Evolutionary conservation across 2,329 filamentous ascomycete genomes (phyloP).

Genomic region (Trichoderma sp.): DNA sequence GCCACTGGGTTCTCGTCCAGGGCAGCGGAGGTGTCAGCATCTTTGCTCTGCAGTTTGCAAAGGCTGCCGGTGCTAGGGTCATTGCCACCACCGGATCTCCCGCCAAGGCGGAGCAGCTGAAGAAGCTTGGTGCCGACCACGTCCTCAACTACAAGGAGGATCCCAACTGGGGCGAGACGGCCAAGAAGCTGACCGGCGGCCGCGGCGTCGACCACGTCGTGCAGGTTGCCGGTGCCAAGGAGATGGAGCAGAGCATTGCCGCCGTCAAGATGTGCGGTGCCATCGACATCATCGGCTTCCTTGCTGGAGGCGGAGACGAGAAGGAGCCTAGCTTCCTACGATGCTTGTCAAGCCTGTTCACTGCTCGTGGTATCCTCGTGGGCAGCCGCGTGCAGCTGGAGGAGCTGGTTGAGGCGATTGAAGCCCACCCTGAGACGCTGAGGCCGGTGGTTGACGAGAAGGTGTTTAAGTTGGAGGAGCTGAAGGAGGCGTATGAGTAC

Average conservation of each 20-base stretch:
- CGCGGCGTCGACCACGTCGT: slow-evolving; percentile 47
- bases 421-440: slow-evolving; percentile 43
- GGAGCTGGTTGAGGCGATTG: slow-evolving; percentile 50
- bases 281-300: slow-evolving; percentile 42
- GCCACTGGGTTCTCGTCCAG: slow-evolving; percentile 61
- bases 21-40: slow-evolving; percentile 69
- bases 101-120: slow-evolving; percentile 43
- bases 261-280: slow-evolving; percentile 46
- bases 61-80: slow-evolving; percentile 47
- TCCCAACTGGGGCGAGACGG: slow-evolving; percentile 45
- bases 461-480: slow-evolving; percentile 44
- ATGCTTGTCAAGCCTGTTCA: slow-evolving; percentile 36
- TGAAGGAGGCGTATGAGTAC: slow-evolving; percentile 45
- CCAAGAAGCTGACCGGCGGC: slow-evolving; percentile 42
- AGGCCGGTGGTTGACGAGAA: slow-evolving; percentile 43
- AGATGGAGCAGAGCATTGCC: slow-evolving; percentile 44
- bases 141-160: slow-evolving; percentile 50
- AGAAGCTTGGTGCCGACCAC: slow-evolving; percentile 48
- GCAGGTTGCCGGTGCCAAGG: slow-evolving; percentile 46
- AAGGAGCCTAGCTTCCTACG: slow-evolving; percentile 34
- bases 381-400: slow-evolving; percentile 49
- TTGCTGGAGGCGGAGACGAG: slow-evolving; percentile 28
- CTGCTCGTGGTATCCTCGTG: slow-evolving; percentile 45
- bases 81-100: slow-evolving; percentile 48
- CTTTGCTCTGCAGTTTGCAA: slow-evolving; percentile 60